phyloP scores from a whole-genome alignment of 345 rosid species.

The Citrus sp. region DNA sequence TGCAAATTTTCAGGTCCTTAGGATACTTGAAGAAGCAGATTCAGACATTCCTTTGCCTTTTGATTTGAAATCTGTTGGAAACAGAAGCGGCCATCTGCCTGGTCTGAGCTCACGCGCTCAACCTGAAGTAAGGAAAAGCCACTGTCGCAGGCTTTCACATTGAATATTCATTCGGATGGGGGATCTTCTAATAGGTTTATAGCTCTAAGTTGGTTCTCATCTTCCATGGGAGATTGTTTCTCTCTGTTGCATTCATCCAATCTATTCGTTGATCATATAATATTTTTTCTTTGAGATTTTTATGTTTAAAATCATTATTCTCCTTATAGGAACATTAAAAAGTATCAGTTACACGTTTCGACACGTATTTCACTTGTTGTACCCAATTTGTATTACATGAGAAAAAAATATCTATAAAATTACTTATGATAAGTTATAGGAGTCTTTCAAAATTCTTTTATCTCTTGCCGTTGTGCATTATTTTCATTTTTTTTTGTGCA shows the following conservation, averaged over 20 bases:
- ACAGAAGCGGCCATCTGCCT: constrained; percentile 54
- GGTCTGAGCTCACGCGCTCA: constrained; percentile 33
- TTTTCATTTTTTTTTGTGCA: neutral
- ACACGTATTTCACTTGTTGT: neutral
- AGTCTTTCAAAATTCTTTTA: neutral
- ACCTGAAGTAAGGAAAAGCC: constrained; percentile 31
- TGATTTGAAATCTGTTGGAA: constrained; percentile 53
- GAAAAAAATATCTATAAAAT: neutral
- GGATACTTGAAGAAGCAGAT: constrained; percentile 63
- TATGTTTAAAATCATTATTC: neutral
- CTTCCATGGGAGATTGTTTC: neutral
- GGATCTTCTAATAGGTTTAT: neutral
- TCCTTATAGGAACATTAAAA: neutral
- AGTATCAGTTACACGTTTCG: neutral
- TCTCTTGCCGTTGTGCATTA: neutral
- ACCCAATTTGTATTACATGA: neutral
- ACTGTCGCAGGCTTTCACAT: constrained; percentile 49
- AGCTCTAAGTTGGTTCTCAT: neutral
- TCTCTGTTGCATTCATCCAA: neutral
- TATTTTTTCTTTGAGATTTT: neutral
- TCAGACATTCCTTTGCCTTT: constrained; percentile 31
- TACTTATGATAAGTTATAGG: neutral
- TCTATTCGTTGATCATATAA: neutral
- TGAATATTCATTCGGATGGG: neutral
- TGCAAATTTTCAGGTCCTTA: constrained; percentile 28